Evolutionary conservation across 2,329 filamentous ascomycete species (phyloP), one percentile per base, ranked within the genome.

Genomic region (Fusarium bactridioides): DNA sequence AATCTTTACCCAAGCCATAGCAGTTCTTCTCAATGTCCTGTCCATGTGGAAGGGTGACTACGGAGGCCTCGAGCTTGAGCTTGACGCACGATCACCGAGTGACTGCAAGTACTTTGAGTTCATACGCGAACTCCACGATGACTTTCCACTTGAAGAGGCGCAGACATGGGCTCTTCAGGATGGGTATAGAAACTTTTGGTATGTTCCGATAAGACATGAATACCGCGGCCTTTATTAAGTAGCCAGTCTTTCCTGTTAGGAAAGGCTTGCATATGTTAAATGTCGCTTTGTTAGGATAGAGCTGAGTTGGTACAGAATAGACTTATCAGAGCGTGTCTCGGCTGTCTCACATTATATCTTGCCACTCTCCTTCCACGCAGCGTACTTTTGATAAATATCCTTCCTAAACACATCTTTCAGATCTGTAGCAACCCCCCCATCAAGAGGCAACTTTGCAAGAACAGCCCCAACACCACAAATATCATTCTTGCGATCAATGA

Each of bases 401-500:
- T 74, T 78, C 3, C 84, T 79, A 55, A 86, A 85, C 0, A 74
- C 78, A 64, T 85, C 79, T 78, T 85, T 86, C 61, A 86, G 64
- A 7, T 74, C 75, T 0, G 60, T 45, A 5, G 82, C 66, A 15
- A 66, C 27, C 0, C 58, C 59, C 1, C 13, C 59, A 15, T 77
- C 72, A 5, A 83, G 27, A 3, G 84, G 83, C 29, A 85, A n/a
- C 19, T 72, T 44, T 10, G 82, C 76, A 63, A 84, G 83, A 4
- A 84, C 31, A 23, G 84, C 84, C 3, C 79, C 81, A 5, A 85
- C 59, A 19, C 82, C 84, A 54, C 83, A 85, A 9, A 86, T 66
- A 19, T 82, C 80, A 67, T 84, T 85, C 78, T 83, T 82, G 3
- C 84, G 83, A 72, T 86, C 85, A 59, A 86, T 79, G 25, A 87